These are phyloP conservation scores for Larix kaempferi DNA, from an alignment of 75 land plant genomes.

Conservation along the genomic window DNA sequence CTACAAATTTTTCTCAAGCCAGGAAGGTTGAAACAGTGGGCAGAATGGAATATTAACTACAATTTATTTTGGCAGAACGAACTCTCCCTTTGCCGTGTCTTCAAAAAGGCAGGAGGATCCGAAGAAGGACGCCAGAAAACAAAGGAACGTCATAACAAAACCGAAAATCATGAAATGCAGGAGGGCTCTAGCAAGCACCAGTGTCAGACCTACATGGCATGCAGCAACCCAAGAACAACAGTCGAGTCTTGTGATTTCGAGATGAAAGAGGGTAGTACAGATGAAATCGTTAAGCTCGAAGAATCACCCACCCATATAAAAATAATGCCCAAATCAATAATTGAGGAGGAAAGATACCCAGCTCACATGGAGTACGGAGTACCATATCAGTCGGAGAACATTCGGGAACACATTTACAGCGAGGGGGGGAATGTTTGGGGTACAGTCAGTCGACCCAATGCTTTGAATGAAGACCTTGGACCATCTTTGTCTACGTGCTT, in stretches of 20 bases:
- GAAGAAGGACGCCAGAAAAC: slow-evolving; percentile 29
- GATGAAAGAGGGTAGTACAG: not conserved
- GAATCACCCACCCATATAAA: not conserved
- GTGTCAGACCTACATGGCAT: not conserved
- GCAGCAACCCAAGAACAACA: not conserved
- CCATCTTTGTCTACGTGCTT: too few relatives aligned
- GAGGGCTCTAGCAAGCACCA: not conserved
- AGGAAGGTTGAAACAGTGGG: not conserved
- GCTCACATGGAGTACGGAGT: not conserved
- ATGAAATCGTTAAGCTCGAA: not conserved
- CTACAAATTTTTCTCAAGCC: not conserved
- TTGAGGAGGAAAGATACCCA: slow-evolving; percentile 1
- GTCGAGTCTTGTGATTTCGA: not conserved
- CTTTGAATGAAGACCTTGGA: not conserved
- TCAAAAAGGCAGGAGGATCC: slow-evolving; percentile 59
- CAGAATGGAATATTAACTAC: not conserved
- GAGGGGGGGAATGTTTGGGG: not conserved
- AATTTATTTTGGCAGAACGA: slow-evolving; percentile 54
- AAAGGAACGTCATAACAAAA: not conserved
- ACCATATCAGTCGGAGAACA: not conserved
- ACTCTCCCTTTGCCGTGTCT: slow-evolving; percentile 77
- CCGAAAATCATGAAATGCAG: not conserved
- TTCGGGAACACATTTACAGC: not conserved
- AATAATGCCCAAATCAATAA: not conserved
- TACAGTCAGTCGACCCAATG: not conserved